Evolutionary conservation across 2,329 filamentous ascomycete genomes (phyloP).

Genomic region (Fusarium sp.): DNA sequence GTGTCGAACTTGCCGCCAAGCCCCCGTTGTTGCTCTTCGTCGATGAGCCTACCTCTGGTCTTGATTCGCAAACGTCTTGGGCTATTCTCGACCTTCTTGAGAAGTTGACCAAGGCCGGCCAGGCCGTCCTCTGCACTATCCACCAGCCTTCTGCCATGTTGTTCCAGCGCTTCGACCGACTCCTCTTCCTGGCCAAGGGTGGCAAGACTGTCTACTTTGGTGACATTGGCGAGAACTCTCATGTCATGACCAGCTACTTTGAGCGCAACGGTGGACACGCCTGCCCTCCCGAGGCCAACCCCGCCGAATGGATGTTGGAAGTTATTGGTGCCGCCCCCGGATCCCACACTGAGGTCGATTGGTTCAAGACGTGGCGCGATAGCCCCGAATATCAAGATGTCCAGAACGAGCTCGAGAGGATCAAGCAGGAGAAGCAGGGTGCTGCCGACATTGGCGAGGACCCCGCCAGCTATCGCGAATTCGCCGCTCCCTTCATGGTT

Average conservation of each 20-base stretch:
- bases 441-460: constrained; percentile 47
- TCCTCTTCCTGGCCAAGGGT: constrained; percentile 80
- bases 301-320: constrained; percentile 83
- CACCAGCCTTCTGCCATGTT: constrained; percentile 97
- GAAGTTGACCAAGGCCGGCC: constrained; percentile 88
- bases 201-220: constrained; percentile 86
- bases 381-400: constrained; percentile 67
- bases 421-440: constrained; percentile 61
- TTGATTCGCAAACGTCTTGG: constrained; percentile 94
- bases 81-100: constrained; percentile 88
- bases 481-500: constrained; percentile 77
- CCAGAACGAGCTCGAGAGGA: constrained; percentile 65
- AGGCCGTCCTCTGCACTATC: constrained; percentile 96
- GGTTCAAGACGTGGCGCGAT: constrained; percentile 70
- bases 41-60: constrained; percentile 93
- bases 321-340: constrained; percentile 73
- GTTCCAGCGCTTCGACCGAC: constrained; percentile 88
- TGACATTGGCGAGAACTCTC: constrained; percentile 77
- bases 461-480: constrained; percentile 72
- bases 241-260: constrained; percentile 78
- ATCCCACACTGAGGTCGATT: constrained; percentile 71
- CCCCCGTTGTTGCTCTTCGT: constrained; percentile 90
- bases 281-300: constrained; percentile 78
- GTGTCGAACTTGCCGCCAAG: constrained; percentile 94
- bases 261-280: constrained; percentile 74